Base-by-base conservation (phyloP, 2,329 filamentous ascomycete species). In the Stachybotrys chlorohalonatus region DNA sequence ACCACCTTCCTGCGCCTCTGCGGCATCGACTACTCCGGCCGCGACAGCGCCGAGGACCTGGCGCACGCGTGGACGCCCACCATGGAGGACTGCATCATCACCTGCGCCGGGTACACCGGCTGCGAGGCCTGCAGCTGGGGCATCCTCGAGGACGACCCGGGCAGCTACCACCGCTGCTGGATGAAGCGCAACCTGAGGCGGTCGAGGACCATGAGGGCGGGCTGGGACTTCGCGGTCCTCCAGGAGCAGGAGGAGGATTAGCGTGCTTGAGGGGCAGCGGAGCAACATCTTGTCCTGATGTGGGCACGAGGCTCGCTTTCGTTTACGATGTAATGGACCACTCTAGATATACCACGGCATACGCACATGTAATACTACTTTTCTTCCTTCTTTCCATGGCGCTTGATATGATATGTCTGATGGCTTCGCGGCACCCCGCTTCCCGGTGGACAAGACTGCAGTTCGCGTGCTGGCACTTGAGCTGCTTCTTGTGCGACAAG, bases 41-140 rank as follows among this genome's bases (percentile, higher is more conserved):
- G 55, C 2, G 61, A 57, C 16, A 62, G 63, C n/a, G 70, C 72
- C 45, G 60, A 61, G 15, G 70, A 73, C 55, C 62, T 74, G 45
- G 66, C 58, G 15, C 66, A 64, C 50, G 66, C 73, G 24, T 64
- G 63, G 55, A 73, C 72, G 1, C 62, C 66, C 51, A 74, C 60
- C 54, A 69, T 75, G 63, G 65, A 72, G 54, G 72, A 71, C 30
- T 78, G 75, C 61, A 75, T 77, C 59, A 66, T 70, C 50, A 70
- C 70, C 42, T 78, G 75, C 57, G 74, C 74, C 0, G 68, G 67
- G 6, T 70, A 67, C 9, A 51, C 60, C 3, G 66, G 64, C 16
- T 78, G 75, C 57, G 70, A 69, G 1, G 75, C 70, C 6, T 74
- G 69, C 51, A 71, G 73, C 9, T 78, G 75, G 75, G 75, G 75